phyloP scores from a whole-genome alignment of 2,329 filamentous ascomycete species.

The Metarhizium album region DNA sequence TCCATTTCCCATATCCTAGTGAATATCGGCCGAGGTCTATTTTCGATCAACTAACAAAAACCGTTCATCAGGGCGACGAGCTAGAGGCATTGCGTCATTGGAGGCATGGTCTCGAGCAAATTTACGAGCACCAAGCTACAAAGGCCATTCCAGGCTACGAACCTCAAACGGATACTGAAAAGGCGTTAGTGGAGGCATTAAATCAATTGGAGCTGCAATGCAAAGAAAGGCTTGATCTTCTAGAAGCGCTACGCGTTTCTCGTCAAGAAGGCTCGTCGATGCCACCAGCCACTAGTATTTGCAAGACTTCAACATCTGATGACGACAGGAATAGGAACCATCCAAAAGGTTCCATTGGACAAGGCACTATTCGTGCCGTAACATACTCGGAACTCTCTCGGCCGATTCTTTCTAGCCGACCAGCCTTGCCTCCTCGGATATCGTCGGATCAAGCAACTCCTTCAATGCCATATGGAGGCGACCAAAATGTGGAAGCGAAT shows the following conservation, averaged over 20 bases:
- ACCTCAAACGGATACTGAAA: conserved; percentile 73
- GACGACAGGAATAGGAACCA: conserved; percentile 10
- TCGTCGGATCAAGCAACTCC: conserved; percentile 38
- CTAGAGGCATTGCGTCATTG: conserved; percentile 82
- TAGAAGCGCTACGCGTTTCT: conserved; percentile 69
- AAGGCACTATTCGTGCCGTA: conserved; percentile 71
- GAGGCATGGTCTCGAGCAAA: conserved; percentile 78
- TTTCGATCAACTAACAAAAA: not conserved
- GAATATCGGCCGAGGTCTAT: not conserved
- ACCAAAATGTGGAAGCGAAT: conserved; percentile 10
- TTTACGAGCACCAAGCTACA: conserved; percentile 75
- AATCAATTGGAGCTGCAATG: conserved; percentile 80
- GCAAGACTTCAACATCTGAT: conserved; percentile 13
- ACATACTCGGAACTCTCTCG: conserved; percentile 74
- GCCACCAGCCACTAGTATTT: conserved; percentile 7
- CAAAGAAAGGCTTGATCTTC: conserved; percentile 81
- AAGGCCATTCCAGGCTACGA: conserved; percentile 58
- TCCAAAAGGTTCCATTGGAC: conserved; percentile 56
- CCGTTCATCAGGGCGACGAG: conserved; percentile 63
- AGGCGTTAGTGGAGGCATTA: conserved; percentile 69
- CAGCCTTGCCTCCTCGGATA: conserved; percentile 41
- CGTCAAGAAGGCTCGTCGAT: conserved; percentile 28
- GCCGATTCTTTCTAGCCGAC: conserved; percentile 47
- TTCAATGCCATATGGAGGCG: conserved; percentile 16
- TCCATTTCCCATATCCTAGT: not conserved